Evolutionary conservation across 345 rosid genomes (phyloP).

Genomic region (Eutrema yunnanense): DNA sequence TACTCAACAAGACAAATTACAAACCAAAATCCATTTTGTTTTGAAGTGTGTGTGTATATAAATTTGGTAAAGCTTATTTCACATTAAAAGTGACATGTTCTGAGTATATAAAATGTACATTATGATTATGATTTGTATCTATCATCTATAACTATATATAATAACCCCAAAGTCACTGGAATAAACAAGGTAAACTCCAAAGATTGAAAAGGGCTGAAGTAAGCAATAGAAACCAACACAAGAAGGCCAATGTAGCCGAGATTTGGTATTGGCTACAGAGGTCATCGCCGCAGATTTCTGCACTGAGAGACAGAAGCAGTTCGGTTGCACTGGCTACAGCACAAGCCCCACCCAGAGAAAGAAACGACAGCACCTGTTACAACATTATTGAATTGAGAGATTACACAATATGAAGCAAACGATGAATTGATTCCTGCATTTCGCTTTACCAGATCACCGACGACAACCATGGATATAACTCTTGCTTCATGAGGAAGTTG

Average conservation of each 20-base stretch:
- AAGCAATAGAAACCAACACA: conserved; percentile 57
- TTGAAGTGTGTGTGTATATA: neutral
- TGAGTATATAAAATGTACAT: conserved; percentile 13
- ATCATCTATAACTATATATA: neutral
- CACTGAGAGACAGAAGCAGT: conserved; percentile 25
- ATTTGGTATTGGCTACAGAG: conserved; percentile 53
- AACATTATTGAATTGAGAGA: neutral
- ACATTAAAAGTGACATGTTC: neutral
- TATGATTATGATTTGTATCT: conserved; percentile 8
- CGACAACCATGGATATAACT: conserved; percentile 33
- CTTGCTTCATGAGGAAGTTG: conserved; percentile 39
- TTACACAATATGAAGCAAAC: no score
- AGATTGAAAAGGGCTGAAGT: conserved; percentile 62
- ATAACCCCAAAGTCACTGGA: neutral
- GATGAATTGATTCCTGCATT: no score
- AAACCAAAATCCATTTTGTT: neutral
- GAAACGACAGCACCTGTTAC: conserved; percentile 50
- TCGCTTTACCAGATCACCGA: conserved; percentile 32
- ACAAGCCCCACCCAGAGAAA: conserved; percentile 57
- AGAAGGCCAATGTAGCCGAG: conserved; percentile 57
- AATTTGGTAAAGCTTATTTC: neutral
- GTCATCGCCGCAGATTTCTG: conserved; percentile 28
- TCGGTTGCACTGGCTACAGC: conserved; percentile 50
- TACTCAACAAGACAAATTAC: neutral
- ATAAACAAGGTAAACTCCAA: conserved; percentile 52